Conservation (phyloP, 805 yeast genomes). For the Lipomyces yamanashiensis region DNA sequence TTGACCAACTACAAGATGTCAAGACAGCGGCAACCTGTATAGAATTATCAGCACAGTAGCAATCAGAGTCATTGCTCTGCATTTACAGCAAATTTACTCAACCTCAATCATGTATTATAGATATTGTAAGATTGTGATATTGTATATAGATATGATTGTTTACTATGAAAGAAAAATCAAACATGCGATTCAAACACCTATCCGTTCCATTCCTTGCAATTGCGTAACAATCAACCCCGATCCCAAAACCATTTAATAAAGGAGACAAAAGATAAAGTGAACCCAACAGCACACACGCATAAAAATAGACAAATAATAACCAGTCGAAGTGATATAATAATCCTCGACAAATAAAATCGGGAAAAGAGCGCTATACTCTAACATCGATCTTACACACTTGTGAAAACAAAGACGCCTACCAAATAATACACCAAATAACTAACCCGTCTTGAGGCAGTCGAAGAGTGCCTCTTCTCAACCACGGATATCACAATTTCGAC, state of each 20-base stretch:
- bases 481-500: not conserved
- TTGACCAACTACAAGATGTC: too few species aligned
- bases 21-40: too few species aligned
- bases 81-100: not conserved
- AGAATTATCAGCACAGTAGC: too few species aligned
- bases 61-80: too few species aligned
- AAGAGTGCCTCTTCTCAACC: not conserved
- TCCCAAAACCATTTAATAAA: not conserved
- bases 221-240: not conserved
- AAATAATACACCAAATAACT: conserved; percentile 1
- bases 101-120: not conserved
- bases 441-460: not conserved
- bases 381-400: not conserved
- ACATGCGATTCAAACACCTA: conserved; percentile 1
- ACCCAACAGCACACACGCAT: not conserved
- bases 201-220: not conserved
- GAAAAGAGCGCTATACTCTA: not conserved
- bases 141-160: not conserved
- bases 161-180: not conserved
- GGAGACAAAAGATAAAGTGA: not conserved
- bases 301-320: not conserved
- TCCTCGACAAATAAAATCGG: not conserved
- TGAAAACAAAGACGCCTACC: conserved; percentile 2
- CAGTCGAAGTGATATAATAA: not conserved
- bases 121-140: not conserved